A percentile compares a stretch with the other conserved stretches of the same genome.
These are phyloP conservation scores for Buddleja alternifolia DNA, from an alignment of 257 asterid genomes.

Conservation along the genomic window DNA sequence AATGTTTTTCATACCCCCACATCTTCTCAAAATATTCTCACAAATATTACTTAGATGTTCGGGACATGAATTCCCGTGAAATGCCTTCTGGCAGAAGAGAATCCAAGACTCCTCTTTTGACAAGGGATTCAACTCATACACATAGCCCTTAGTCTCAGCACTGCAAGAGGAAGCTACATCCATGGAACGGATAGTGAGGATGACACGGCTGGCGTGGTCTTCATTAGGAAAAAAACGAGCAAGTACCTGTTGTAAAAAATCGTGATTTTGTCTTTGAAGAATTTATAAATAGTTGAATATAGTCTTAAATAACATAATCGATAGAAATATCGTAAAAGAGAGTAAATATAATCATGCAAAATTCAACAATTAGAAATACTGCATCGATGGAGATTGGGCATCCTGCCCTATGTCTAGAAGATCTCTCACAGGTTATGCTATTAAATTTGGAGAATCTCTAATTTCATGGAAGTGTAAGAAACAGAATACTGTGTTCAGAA, in stretches of 20 bases:
- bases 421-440: too few relatives aligned
- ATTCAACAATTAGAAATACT: too few relatives aligned
- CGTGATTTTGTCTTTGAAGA: too few relatives aligned
- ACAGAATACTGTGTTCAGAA: too few relatives aligned
- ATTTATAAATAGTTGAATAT: too few relatives aligned
- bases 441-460: too few relatives aligned
- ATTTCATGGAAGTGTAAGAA: too few relatives aligned
- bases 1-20: constrained; percentile 37
- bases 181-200: constrained; percentile 33
- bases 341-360: too few relatives aligned
- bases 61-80: constrained; percentile 30
- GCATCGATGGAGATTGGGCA: too few relatives aligned
- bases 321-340: too few relatives aligned
- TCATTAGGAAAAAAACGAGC: constrained; percentile 26
- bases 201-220: constrained; percentile 33
- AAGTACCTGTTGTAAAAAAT: constrained; percentile 16
- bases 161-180: constrained; percentile 21
- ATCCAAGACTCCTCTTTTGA: constrained; percentile 18
- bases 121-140: constrained; percentile 20
- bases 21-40: constrained; percentile 29
- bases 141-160: constrained; percentile 15
- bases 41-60: constrained; percentile 25
- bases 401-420: too few relatives aligned
- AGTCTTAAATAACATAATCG: too few relatives aligned
- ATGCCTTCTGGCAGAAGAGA: constrained; percentile 32